Evolutionary conservation across 129 eudicot species (phyloP), one percentile per base, ranked within the genome.

Genomic region (Chrysanthemum lavandulifolium): DNA sequence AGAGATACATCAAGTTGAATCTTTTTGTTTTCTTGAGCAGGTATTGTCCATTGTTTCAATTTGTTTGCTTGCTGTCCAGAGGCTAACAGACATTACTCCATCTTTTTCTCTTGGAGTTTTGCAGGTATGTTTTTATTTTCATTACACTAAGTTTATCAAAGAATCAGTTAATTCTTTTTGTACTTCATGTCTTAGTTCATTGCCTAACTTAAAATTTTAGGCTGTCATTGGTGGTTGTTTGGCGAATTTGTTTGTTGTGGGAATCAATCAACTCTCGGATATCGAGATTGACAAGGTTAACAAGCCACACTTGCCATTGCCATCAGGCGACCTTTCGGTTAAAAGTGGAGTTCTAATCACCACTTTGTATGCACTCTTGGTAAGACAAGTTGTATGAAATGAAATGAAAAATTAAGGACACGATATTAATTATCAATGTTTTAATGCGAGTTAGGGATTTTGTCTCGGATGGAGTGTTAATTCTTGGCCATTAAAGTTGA

Each of bases 281-380:
- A 65, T 71, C 7, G 68, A 78, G 16, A 71, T 78, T 19, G 82
- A 78, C 73, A 78, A 78, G 68, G 73, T 78, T 72, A 78, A 78
- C 78, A 78, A 78, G 43, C 82, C 82, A 55, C 72, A 78, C 72
- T 72, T 78, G 73, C 72, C 70, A 8, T 72, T 78, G 29, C 73
- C 77, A 45, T 78, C 82, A 0, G 82, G 82, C 9, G 77, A 78
- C 58, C 82, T 78, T 72, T 55, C 68, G 0, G 77, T 78, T 47
- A 55, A 36, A 78, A 56, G 68, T 13, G 82, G 47, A 27, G n/a
- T 78, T 55, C 68, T 78, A 12, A 73, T 78, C 31, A 78, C 77
- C 78, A 71, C 73, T 9, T 55, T 64, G 29, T 78, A 78, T 45
- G 82, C 82, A 15, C 29, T 71, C 31, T 54, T 64, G 82, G 82